These are phyloP conservation scores for Yarrowia bubula DNA, from an alignment of 805 yeast genomes.

Conservation along the genomic window DNA sequence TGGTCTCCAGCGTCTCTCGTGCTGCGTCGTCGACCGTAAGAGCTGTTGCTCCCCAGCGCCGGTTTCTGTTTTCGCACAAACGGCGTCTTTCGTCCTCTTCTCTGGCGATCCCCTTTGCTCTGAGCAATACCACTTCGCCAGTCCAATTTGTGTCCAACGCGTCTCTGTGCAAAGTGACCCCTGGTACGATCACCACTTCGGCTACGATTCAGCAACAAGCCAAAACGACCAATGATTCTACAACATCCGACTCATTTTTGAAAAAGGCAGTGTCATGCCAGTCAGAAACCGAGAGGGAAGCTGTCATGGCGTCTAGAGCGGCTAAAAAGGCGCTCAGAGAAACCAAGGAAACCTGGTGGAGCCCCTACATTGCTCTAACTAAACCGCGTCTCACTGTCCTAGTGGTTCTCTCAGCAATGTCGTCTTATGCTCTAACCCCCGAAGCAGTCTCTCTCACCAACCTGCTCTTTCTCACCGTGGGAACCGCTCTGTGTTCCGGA, in stretches of 20 bases:
- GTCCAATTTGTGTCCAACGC: conserved; percentile 13
- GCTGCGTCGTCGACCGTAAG: neutral
- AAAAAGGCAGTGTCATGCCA: conserved; percentile 22
- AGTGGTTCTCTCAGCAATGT: conserved; percentile 86
- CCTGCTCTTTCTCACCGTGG: conserved; percentile 69
- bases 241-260: neutral
- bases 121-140: neutral
- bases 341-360: neutral
- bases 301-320: conserved; percentile 7
- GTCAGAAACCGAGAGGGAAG: conserved; percentile 12
- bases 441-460: conserved; percentile 69
- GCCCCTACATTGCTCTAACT: conserved; percentile 66
- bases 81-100: conserved; percentile 17
- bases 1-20: neutral
- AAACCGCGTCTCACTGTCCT: conserved; percentile 86
- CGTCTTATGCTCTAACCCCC: conserved; percentile 92
- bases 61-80: neutral
- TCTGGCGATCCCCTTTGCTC: conserved; percentile 7
- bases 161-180: neutral
- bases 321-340: conserved; percentile 13
- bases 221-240: neutral
- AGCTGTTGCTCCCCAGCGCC: neutral
- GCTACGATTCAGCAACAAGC: neutral
- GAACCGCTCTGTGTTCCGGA: conserved; percentile 85
- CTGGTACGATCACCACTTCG: conserved; percentile 5